Conservation (phyloP, 805 yeast genomes). For the Debaryomyces castellii region DNA sequence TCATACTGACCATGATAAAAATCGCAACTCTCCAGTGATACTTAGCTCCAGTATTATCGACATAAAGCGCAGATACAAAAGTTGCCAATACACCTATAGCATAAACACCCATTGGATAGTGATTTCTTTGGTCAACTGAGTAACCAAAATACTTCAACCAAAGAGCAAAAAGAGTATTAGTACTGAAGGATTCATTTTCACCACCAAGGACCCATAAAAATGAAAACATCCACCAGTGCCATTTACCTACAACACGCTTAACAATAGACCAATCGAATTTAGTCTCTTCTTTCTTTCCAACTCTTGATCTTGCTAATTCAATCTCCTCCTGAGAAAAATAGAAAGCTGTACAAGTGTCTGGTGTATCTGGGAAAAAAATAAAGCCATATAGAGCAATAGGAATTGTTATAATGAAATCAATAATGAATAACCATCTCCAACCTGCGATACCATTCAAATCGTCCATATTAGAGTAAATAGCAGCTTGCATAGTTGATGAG, state of each 20-base stretch:
- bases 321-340: conserved; percentile 26
- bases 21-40: conserved; percentile 55
- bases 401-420: conserved; percentile 57
- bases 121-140: conserved; percentile 29
- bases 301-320: conserved; percentile 32
- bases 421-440: conserved; percentile 70
- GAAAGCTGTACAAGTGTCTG: conserved; percentile 38
- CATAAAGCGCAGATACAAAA: conserved; percentile 24
- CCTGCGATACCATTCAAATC: conserved; percentile 53
- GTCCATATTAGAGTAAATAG: conserved; percentile 47
- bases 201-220: conserved; percentile 38
- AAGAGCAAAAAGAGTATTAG: conserved; percentile 33
- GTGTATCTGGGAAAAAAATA: conserved; percentile 58
- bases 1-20: conserved; percentile 40
- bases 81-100: conserved; percentile 35
- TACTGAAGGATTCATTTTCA: conserved; percentile 34
- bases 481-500: conserved; percentile 58
- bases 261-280: conserved; percentile 33
- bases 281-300: conserved; percentile 26
- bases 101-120: conserved; percentile 38
- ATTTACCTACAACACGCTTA: conserved; percentile 39
- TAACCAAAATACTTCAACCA: conserved; percentile 30
- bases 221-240: conserved; percentile 39
- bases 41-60: conserved; percentile 28
- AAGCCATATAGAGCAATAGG: conserved; percentile 59